phyloP scores from a whole-genome alignment of 345 rosid genomes.

The Angophora floribunda region DNA sequence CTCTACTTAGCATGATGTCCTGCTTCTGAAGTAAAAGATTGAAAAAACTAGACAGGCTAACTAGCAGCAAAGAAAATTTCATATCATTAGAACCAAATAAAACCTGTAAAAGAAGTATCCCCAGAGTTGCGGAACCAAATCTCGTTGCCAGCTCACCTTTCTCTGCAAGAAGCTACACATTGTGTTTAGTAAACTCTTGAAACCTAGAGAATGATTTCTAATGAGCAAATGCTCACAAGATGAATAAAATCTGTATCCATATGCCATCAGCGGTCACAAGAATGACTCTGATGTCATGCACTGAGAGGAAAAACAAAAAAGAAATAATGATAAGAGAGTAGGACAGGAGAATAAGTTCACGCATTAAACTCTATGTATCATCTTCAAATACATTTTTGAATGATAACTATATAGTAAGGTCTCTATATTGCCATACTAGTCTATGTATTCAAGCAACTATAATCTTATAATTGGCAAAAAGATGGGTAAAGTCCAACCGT shows the following conservation, averaged over 20 bases:
- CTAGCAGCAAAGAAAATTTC: background rate
- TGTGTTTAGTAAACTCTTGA: slow-evolving; percentile 24
- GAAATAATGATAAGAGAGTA: background rate
- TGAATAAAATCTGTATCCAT: background rate
- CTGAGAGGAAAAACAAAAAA: background rate
- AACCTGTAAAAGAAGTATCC: slow-evolving; percentile 97
- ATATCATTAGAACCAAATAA: background rate
- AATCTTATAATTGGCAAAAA: background rate
- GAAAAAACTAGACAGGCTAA: background rate
- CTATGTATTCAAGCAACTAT: background rate
- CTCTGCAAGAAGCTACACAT: slow-evolving; percentile 92
- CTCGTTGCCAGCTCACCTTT: slow-evolving; percentile 97
- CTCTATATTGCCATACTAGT: background rate
- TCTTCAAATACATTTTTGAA: background rate
- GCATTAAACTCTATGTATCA: background rate
- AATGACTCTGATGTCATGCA: background rate
- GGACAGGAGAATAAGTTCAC: background rate
- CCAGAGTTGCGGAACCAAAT: slow-evolving; percentile 96
- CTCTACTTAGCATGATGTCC: background rate
- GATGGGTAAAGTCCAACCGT: background rate
- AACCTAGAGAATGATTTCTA: background rate
- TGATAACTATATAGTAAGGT: background rate
- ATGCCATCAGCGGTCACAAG: background rate
- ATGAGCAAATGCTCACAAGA: background rate
- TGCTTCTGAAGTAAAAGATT: background rate